These are phyloP conservation scores for Arachis stenosperma DNA, from an alignment of 306 rosid species.

Conservation along the genomic window DNA sequence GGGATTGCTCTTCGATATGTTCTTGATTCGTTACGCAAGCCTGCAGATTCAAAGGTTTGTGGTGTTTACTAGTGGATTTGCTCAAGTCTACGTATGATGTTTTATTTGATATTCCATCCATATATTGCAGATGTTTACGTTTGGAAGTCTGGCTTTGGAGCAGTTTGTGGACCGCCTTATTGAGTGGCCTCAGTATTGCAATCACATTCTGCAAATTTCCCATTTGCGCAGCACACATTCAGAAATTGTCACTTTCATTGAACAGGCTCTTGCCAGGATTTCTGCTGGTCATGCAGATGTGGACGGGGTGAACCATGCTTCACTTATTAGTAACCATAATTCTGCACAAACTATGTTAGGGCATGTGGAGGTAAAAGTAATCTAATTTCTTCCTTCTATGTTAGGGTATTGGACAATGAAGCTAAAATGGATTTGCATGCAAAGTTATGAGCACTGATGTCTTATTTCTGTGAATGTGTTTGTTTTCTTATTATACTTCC, in stretches of 20 bases:
- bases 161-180: constrained; percentile 96
- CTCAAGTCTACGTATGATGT: constrained; percentile 24
- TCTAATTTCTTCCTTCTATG: neutral
- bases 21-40: constrained; percentile 97
- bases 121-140: constrained; percentile 89
- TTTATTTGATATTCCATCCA: constrained; percentile 35
- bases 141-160: constrained; percentile 93
- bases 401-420: neutral
- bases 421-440: neutral
- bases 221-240: constrained; percentile 83
- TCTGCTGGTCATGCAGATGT: constrained; percentile 80
- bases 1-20: constrained; percentile 97
- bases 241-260: constrained; percentile 81
- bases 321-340: constrained; percentile 56
- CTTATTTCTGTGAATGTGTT: neutral
- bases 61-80: constrained; percentile 26
- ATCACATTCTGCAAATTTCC: constrained; percentile 95
- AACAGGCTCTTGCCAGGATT: constrained; percentile 86
- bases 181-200: constrained; percentile 99
- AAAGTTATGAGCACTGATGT: neutral
- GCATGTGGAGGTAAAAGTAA: constrained; percentile 69
- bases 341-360: constrained; percentile 59
- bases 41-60: constrained; percentile 96
- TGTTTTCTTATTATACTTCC: neutral
- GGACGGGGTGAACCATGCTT: constrained; percentile 68